Evolutionary conservation across 345 rosid species (phyloP).

Genomic region (Capsella bursapastoris): DNA sequence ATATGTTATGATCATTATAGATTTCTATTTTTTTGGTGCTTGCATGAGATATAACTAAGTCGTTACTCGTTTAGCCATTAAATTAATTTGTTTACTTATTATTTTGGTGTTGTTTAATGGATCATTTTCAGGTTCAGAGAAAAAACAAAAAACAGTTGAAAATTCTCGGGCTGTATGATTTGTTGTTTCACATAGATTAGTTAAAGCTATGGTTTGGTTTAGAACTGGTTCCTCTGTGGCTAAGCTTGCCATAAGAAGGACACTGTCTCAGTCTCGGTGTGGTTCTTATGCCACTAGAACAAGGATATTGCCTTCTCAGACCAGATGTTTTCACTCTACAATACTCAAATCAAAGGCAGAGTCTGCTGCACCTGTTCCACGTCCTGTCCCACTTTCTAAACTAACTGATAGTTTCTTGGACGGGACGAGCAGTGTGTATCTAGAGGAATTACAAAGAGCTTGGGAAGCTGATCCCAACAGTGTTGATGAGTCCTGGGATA

Average conservation of each 20-base stretch:
- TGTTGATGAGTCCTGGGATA: constrained; percentile 89
- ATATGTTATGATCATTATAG: not conserved
- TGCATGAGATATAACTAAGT: constrained; percentile 17
- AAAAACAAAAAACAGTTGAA: not conserved
- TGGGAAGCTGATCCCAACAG: constrained; percentile 82
- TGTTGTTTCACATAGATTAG: not conserved
- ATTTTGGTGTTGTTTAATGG: constrained; percentile 16
- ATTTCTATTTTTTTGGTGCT: not conserved
- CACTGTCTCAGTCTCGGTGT: constrained; percentile 59
- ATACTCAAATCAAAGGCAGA: constrained; percentile 61
- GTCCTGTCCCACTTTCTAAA: constrained; percentile 77
- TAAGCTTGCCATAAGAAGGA: constrained; percentile 67
- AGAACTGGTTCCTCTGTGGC: constrained; percentile 66
- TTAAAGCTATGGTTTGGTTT: constrained; percentile 66
- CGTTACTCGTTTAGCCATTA: constrained; percentile 2
- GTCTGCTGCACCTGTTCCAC: constrained; percentile 67
- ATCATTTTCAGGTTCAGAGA: constrained; percentile 24
- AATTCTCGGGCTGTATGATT: constrained; percentile 3
- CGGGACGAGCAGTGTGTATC: constrained; percentile 78
- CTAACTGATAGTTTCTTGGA: constrained; percentile 79
- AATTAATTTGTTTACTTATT: constrained; percentile 7
- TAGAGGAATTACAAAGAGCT: constrained; percentile 78
- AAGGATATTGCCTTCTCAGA: constrained; percentile 51
- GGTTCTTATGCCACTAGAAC: constrained; percentile 54
- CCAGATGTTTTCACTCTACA: constrained; percentile 58